Evolutionary conservation across 352 stramenopile genomes (phyloP), one percentile per base, ranked within the genome.

Genomic region (Globisporangium takayamanum): DNA sequence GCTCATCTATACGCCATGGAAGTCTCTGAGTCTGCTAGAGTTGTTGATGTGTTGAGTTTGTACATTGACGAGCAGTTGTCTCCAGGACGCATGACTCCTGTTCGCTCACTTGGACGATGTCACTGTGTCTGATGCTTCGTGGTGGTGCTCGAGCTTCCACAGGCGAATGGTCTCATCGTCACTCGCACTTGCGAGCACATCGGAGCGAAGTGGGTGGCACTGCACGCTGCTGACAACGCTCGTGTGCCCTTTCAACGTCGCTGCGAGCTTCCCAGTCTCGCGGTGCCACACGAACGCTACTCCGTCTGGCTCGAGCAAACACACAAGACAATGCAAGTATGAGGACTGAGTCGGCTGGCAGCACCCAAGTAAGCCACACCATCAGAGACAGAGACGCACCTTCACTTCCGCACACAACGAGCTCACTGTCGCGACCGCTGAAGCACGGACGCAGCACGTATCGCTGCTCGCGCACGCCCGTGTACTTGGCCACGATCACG

Each of bases 151-250:
- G 10, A 85, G 57, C 5, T 50, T 53, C 76, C 76, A 85, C 8
- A 85, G 12, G 2, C 71, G 73, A 20, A 93, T 59, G 2, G 80
- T 91, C 49, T 88, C 79, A 50, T 93, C 84, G 60, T 93, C 84
- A 37, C 80, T 88, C 51, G 79, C 81, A 28, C 73, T 89, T 5
- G 73, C 81, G 45, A 93, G 59, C 18, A 93, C 53, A 41, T 87
- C 67, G 5, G 62, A 49, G 51, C 71, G 66, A 12, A 73, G 25
- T 7, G 84, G 84, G 50, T 93, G 80, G 18, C 66, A 67, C 8
- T 70, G 66, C 2, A 90, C 76, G n/a, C 74, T 74, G 64, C 90
- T 93, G 22, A 93, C 70, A 45, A 87, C 72, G 50, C 81, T 87
- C 1, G 83, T 75, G 57, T 93, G 83, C 8, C 72, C 72, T 11